Conservation (phyloP, 768 basidiomycete species). For the Amanita jacksonii region DNA sequence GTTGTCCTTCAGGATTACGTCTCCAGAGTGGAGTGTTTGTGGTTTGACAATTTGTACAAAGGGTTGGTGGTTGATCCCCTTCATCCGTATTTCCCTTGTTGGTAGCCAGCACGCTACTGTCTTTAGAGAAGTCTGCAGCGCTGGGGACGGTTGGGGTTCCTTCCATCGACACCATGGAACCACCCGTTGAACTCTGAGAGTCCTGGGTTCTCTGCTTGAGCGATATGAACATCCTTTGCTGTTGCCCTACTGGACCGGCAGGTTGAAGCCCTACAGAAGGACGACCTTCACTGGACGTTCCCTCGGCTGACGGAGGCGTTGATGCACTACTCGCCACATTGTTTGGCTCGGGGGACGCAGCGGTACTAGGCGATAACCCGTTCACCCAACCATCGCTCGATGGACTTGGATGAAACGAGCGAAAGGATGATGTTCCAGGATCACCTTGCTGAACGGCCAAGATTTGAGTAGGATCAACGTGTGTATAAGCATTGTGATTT, state of each 20-base stretch:
- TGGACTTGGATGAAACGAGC: constrained; percentile 62
- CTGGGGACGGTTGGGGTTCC: constrained; percentile 13
- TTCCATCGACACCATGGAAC: constrained; percentile 38
- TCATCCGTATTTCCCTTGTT: constrained; percentile 36
- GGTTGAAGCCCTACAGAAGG: neutral
- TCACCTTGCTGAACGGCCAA: constrained; percentile 22
- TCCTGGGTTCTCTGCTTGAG: constrained; percentile 55
- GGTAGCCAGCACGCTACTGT: neutral
- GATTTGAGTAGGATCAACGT: constrained; percentile 94
- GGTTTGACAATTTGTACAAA: constrained; percentile 93
- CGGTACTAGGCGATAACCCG: constrained; percentile 54
- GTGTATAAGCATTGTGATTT: constrained; percentile 51
- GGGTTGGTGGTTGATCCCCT: constrained; percentile 62
- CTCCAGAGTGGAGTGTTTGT: constrained; percentile 93
- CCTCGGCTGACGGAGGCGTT: constrained; percentile 62
- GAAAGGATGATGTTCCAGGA: constrained; percentile 20
- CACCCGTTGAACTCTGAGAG: constrained; percentile 40
- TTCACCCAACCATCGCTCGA: constrained; percentile 79
- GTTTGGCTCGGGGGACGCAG: constrained; percentile 69
- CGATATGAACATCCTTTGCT: constrained; percentile 50
- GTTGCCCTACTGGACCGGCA: constrained; percentile 14
- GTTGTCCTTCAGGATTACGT: constrained; percentile 87
- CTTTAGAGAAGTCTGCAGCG: constrained; percentile 2
- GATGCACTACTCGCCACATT: constrained; percentile 54
- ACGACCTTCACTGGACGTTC: constrained; percentile 17